A percentile compares a stretch with the other conserved stretches of the same genome.
These are phyloP conservation scores for Serendipita sp. DNA, from an alignment of 768 basidiomycete species.

Conservation along the genomic window DNA sequence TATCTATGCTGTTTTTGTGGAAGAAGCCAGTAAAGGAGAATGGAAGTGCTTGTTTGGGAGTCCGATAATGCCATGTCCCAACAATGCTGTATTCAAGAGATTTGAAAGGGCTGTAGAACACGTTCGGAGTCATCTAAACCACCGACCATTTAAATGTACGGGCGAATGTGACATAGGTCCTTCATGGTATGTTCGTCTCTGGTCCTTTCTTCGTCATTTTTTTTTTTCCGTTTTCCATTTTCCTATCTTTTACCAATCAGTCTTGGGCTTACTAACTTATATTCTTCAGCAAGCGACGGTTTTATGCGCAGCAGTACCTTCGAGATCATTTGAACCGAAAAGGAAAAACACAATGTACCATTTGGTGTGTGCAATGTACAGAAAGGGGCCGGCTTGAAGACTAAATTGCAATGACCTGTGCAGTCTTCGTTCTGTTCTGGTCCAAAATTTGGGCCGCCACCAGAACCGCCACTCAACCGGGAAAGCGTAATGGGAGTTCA, in stretches of 20 bases:
- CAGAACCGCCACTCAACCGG: too few relatives aligned
- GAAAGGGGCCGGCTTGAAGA: background rate
- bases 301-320: background rate
- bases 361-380: background rate
- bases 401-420: background rate
- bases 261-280: background rate
- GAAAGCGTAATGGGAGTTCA: too few relatives aligned
- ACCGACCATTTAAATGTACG: background rate
- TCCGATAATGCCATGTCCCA: background rate
- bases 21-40: background rate
- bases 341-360: background rate
- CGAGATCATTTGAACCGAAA: background rate
- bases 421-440: background rate
- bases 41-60: slow-evolving; percentile 1
- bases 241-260: background rate
- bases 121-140: background rate
- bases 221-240: too few relatives aligned
- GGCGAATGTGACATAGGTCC: background rate
- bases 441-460: background rate
- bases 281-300: background rate
- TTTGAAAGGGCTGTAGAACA: background rate
- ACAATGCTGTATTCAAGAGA: background rate
- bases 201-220: too few relatives aligned
- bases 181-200: background rate
- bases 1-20: background rate